Evolutionary conservation across 2,329 filamentous ascomycete genomes (phyloP).

Genomic region (Lasiodiplodia gonubiensis): DNA sequence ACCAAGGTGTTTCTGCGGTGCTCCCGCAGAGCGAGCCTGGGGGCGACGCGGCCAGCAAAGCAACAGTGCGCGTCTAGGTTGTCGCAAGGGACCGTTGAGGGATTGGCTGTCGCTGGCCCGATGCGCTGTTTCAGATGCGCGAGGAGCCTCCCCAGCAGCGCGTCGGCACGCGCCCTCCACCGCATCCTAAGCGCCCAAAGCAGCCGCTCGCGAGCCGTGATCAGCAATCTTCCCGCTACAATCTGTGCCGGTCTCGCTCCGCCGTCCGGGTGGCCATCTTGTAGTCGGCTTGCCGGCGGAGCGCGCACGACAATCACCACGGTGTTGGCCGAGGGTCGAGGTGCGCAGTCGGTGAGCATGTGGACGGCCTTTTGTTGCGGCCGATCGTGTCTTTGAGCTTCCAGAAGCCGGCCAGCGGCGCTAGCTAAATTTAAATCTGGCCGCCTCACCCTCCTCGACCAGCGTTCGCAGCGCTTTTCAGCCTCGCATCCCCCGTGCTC

Average conservation of each 20-base stretch:
- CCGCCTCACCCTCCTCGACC: slow-evolving; percentile 7
- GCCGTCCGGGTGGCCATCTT: no score
- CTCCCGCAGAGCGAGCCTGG: slow-evolving; percentile 17
- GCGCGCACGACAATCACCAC: neutral
- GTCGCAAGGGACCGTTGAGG: slow-evolving; percentile 6
- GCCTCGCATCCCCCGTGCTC: neutral
- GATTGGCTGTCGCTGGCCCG: slow-evolving; percentile 11
- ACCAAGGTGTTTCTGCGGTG: slow-evolving; percentile 24
- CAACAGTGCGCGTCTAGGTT: slow-evolving; percentile 15
- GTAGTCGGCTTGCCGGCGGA: neutral
- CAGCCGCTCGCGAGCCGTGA: neutral
- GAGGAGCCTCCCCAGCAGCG: slow-evolving; percentile 22
- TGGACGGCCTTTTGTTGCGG: neutral
- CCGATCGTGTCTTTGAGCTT: slow-evolving; percentile 19
- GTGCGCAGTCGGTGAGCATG: neutral
- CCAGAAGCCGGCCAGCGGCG: slow-evolving; percentile 7
- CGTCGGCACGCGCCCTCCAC: slow-evolving; percentile 13
- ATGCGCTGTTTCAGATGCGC: slow-evolving; percentile 23
- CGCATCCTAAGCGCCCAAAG: slow-evolving; percentile 10
- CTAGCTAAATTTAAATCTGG: slow-evolving; percentile 24
- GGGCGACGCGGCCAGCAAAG: slow-evolving; percentile 9
- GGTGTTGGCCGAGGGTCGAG: neutral
- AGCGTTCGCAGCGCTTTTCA: neutral
- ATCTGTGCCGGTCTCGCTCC: neutral
- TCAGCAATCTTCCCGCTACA: slow-evolving; percentile 1